phyloP scores from a whole-genome alignment of 2,329 filamentous ascomycete genomes.

The Gyromitra esculenta region DNA sequence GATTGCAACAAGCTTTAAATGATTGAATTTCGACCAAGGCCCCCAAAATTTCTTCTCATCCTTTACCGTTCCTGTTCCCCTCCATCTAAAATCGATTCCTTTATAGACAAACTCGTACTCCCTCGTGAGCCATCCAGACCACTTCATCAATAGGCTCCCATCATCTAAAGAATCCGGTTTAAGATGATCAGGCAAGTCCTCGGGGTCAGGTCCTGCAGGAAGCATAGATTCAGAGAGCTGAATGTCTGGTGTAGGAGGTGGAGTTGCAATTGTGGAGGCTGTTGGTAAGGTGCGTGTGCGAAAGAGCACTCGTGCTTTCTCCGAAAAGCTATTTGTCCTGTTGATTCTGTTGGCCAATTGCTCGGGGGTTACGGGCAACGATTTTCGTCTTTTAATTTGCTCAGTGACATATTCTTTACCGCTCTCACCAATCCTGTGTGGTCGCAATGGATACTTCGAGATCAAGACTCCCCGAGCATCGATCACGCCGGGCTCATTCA shows the following conservation, averaged over 20 bases:
- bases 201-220: slow-evolving; percentile 11
- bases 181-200: slow-evolving; percentile 40
- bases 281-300: not conserved
- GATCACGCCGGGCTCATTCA: slow-evolving; percentile 53
- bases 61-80: slow-evolving; percentile 55
- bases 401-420: slow-evolving; percentile 45
- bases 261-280: not conserved
- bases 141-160: slow-evolving; percentile 41
- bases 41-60: slow-evolving; percentile 56
- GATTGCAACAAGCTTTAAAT: slow-evolving; percentile 56
- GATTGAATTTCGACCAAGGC: slow-evolving; percentile 53
- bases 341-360: slow-evolving; percentile 12
- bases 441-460: slow-evolving; percentile 43
- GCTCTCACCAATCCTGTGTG: slow-evolving; percentile 34
- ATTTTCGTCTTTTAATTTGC: slow-evolving; percentile 17
- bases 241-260: slow-evolving; percentile 25
- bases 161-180: slow-evolving; percentile 41
- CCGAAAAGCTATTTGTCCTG: slow-evolving; percentile 29
- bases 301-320: slow-evolving; percentile 28
- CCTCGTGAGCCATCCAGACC: slow-evolving; percentile 53
- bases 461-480: slow-evolving; percentile 50
- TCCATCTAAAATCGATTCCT: slow-evolving; percentile 56
- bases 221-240: slow-evolving; percentile 6
- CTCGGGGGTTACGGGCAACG: slow-evolving; percentile 6
- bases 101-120: slow-evolving; percentile 55